Conservation (phyloP, 2,329 filamentous ascomycete species). For the Colletotrichum filicis region DNA sequence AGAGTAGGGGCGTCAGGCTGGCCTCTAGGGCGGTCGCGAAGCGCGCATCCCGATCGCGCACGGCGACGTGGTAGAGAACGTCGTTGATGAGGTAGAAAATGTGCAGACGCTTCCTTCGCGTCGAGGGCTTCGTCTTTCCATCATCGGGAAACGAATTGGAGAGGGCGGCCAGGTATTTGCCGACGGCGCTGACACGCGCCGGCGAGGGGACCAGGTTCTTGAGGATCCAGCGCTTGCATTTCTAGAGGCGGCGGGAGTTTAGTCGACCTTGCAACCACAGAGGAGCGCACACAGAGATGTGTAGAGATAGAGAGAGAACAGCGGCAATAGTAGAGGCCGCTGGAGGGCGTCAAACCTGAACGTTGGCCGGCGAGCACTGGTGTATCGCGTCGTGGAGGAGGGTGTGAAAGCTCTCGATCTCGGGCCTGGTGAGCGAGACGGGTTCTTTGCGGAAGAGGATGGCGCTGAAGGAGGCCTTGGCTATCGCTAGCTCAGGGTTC, state of each 20-base stretch:
- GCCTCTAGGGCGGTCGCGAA: conserved; percentile 69
- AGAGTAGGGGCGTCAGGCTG: conserved; percentile 71
- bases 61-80: conserved; percentile 75
- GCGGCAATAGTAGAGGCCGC: conserved; percentile 39
- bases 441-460: conserved; percentile 80
- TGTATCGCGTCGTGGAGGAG: conserved; percentile 72
- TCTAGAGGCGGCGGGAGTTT: conserved; percentile 65
- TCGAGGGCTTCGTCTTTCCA: conserved; percentile 55
- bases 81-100: conserved; percentile 85
- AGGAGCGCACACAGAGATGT: conserved; percentile 1
- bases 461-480: conserved; percentile 82
- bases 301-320: conserved; percentile 32
- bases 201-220: conserved; percentile 76
- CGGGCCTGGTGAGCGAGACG: conserved; percentile 72
- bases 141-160: conserved; percentile 64
- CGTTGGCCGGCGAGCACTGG: conserved; percentile 82
- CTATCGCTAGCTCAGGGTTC: conserved; percentile 78
- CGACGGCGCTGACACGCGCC: conserved; percentile 73
- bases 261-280: conserved; percentile 40
- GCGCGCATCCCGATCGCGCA: conserved; percentile 57
- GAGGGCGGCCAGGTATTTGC: conserved; percentile 79
- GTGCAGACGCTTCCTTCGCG: conserved; percentile 77
- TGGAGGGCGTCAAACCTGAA: conserved; percentile 79
- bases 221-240: conserved; percentile 88
- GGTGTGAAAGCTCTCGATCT: conserved; percentile 76